These are phyloP conservation scores for Lagerstroemia speciosa DNA, from an alignment of 345 rosid species.

Conservation along the genomic window DNA sequence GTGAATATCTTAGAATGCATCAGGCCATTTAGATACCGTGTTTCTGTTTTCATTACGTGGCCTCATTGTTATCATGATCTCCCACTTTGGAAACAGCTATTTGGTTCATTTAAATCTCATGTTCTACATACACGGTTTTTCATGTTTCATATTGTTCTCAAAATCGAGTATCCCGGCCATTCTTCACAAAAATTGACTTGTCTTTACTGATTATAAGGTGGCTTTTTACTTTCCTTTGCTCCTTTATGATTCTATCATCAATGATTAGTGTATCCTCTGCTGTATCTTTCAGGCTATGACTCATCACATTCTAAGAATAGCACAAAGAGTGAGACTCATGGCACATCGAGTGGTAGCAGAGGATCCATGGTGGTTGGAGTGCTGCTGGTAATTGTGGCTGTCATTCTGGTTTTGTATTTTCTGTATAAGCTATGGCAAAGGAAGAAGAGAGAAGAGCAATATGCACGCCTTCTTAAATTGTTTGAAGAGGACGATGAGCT, in stretches of 20 bases:
- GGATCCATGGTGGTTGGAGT: conserved; percentile 46
- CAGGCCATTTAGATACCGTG: no score
- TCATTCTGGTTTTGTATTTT: conserved; percentile 47
- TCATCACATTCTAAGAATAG: conserved; percentile 30
- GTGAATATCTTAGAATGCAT: no score
- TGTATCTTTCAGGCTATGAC: conserved; percentile 40
- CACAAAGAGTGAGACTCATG: conserved; percentile 27
- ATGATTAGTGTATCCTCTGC: background rate
- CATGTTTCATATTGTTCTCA: background rate
- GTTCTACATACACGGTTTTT: no score
- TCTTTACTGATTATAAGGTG: background rate
- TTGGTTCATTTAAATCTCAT: background rate
- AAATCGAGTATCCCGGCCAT: background rate
- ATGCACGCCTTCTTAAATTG: conserved; percentile 82
- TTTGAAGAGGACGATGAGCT: conserved; percentile 98
- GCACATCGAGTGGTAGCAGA: conserved; percentile 29
- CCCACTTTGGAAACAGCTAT: background rate
- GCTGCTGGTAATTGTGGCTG: conserved; percentile 37
- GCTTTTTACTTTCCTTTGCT: background rate
- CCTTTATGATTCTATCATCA: background rate
- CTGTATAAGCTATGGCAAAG: conserved; percentile 86
- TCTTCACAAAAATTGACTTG: background rate
- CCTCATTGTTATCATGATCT: background rate
- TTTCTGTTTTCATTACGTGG: no score
- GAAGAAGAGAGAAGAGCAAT: conserved; percentile 96